Evolutionary conservation across 2,329 filamentous ascomycete species (phyloP).

Genomic region (Didymella glomerata): DNA sequence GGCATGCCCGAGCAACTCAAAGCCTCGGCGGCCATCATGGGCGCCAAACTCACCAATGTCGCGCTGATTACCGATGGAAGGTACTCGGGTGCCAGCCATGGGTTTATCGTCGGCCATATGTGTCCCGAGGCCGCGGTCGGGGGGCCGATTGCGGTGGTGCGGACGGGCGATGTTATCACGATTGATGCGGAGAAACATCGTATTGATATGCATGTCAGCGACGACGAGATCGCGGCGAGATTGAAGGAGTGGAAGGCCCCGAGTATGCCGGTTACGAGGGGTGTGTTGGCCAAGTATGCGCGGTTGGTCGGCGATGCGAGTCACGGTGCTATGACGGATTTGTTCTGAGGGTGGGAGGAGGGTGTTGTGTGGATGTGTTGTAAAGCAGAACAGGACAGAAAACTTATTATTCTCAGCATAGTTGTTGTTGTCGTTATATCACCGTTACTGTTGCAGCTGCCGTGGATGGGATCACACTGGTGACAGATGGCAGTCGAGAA

Average conservation of each 20-base stretch:
- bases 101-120: slow-evolving; percentile 93
- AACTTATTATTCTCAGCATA: no score
- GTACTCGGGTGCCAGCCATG: slow-evolving; percentile 87
- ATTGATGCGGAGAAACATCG: slow-evolving; percentile 84
- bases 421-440: no score
- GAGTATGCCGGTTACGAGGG: slow-evolving; percentile 76
- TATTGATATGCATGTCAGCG: slow-evolving; percentile 74
- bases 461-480: background rate
- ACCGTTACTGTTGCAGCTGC: background rate
- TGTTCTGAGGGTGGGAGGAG: slow-evolving; percentile 58
- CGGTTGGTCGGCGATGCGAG: slow-evolving; percentile 88
- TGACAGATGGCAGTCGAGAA: background rate
- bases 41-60: slow-evolving; percentile 84
- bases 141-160: slow-evolving; percentile 84
- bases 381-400: no score
- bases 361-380: no score
- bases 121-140: slow-evolving; percentile 89
- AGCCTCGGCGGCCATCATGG: slow-evolving; percentile 90
- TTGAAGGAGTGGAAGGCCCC: slow-evolving; percentile 75
- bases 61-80: slow-evolving; percentile 92
- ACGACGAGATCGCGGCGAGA: slow-evolving; percentile 74
- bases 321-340: slow-evolving; percentile 88
- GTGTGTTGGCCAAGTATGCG: slow-evolving; percentile 90
- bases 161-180: slow-evolving; percentile 81
- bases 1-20: slow-evolving; percentile 97